These are phyloP conservation scores for Aureobasidium musti DNA, from an alignment of 2,329 filamentous ascomycete genomes.

Conservation along the genomic window DNA sequence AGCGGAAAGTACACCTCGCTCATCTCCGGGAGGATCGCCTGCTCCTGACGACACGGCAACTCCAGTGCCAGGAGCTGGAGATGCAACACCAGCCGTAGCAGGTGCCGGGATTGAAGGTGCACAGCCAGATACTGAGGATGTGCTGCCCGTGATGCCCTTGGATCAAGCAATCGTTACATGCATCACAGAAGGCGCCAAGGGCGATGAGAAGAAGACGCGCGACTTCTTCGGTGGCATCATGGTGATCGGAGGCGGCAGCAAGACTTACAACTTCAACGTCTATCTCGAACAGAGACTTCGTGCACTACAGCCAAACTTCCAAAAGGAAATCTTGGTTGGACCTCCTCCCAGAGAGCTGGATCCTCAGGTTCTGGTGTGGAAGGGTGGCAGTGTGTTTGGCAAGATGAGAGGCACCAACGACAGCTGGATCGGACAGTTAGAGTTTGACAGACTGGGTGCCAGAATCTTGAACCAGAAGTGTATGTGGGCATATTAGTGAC, in stretches of 20 bases:
- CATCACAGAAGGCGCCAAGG: slow-evolving; percentile 81
- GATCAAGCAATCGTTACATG: slow-evolving; percentile 88
- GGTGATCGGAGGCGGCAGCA: slow-evolving; percentile 82
- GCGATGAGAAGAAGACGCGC: slow-evolving; percentile 88
- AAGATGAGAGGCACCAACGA: slow-evolving; percentile 85
- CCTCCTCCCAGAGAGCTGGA: slow-evolving; percentile 88
- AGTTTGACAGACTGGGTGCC: slow-evolving; percentile 83
- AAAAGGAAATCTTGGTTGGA: slow-evolving; percentile 67
- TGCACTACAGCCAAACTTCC: slow-evolving; percentile 60
- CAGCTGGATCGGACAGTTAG: slow-evolving; percentile 84
- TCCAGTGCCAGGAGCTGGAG: slow-evolving; percentile 54
- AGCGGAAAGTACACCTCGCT: slow-evolving; percentile 73
- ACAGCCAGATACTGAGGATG: slow-evolving; percentile 60
- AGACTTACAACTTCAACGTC: slow-evolving; percentile 75
- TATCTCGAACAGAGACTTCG: slow-evolving; percentile 83
- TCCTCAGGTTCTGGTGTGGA: slow-evolving; percentile 96
- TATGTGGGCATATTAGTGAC: slow-evolving; percentile 59
- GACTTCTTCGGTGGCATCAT: slow-evolving; percentile 90
- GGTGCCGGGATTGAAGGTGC: slow-evolving; percentile 52
- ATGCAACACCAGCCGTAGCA: slow-evolving; percentile 48
- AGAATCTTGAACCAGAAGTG: slow-evolving; percentile 82
- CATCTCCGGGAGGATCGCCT: slow-evolving; percentile 84
- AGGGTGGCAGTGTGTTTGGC: slow-evolving; percentile 94
- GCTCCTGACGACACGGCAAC: slow-evolving; percentile 72
- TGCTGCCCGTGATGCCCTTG: slow-evolving; percentile 78